A percentile compares a stretch with the other conserved stretches of the same genome.
phyloP scores from a whole-genome alignment of 805 yeast genomes.

The Monosporozyma yasuniensis region DNA sequence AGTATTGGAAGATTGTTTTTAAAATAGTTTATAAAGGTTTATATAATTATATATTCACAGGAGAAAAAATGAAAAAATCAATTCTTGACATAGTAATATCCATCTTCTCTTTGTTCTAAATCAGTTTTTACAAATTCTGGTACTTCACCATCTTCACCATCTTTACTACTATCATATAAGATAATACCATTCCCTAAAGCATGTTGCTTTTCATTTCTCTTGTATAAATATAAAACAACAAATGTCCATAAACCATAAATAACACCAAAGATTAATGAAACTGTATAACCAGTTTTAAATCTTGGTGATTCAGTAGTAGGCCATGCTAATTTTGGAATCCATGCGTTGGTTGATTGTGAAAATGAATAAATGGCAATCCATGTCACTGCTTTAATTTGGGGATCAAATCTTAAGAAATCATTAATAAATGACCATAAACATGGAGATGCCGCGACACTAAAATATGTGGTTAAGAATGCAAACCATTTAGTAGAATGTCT shows the following conservation, averaged over 20 bases:
- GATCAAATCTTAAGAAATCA: conserved; percentile 50
- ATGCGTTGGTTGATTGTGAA: conserved; percentile 53
- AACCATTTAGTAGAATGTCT: conserved; percentile 53
- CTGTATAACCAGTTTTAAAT: conserved; percentile 44
- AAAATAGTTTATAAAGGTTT: background rate
- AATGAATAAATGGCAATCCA: conserved; percentile 48
- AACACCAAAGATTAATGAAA: conserved; percentile 40
- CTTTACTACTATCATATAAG: conserved; percentile 35
- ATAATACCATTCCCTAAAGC: conserved; percentile 43
- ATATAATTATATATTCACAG: background rate
- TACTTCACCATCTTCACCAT: conserved; percentile 18
- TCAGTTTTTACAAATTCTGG: conserved; percentile 25
- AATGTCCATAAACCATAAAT: conserved; percentile 42
- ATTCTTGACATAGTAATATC: conserved; percentile 16
- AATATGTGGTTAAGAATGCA: conserved; percentile 51
- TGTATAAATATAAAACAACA: conserved; percentile 45
- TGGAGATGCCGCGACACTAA: conserved; percentile 57
- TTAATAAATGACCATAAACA: conserved; percentile 50
- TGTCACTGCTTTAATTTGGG: conserved; percentile 45
- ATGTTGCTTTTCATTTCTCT: conserved; percentile 40
- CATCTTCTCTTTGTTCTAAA: conserved; percentile 24
- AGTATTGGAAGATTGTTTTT: no score
- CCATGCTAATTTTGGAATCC: conserved; percentile 46
- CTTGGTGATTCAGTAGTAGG: conserved; percentile 52
- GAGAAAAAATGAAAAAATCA: background rate